Percentiles rank a stretch among this genome's conserved stretches.
These are phyloP conservation scores for Cadophora sp. DNA, from an alignment of 2,329 filamentous ascomycete genomes.

Conservation along the genomic window DNA sequence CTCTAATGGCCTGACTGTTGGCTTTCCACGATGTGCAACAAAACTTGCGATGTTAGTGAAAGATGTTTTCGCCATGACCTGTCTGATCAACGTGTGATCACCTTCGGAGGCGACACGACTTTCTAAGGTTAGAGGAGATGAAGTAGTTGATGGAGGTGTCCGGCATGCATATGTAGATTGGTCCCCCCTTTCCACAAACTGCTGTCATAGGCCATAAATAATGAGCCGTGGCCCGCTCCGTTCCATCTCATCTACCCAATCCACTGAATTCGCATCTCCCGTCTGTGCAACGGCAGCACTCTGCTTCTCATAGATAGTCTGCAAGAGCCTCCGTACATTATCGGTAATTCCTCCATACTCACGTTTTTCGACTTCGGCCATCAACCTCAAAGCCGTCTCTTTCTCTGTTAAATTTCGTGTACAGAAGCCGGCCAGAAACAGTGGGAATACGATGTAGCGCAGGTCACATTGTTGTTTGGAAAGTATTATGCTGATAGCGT, in stretches of 20 bases:
- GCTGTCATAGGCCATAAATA: constrained; percentile 46
- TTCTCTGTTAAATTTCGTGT: constrained; percentile 50
- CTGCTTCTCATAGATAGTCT: constrained; percentile 56
- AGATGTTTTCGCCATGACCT: no score
- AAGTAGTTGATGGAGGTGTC: no score
- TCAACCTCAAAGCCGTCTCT: constrained; percentile 53
- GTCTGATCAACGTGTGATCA: no score
- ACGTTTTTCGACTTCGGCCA: constrained; percentile 53
- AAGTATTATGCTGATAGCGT: constrained; percentile 37
- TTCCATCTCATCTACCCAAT: constrained; percentile 56
- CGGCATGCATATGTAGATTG: no score
- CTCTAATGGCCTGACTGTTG: no score
- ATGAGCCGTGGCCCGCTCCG: constrained; percentile 54
- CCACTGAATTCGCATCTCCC: constrained; percentile 52
- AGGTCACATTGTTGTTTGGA: constrained; percentile 49
- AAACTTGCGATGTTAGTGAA: no score
- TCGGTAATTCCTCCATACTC: constrained; percentile 55
- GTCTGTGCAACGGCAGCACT: constrained; percentile 46
- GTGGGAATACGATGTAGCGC: constrained; percentile 57
- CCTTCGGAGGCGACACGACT: no score
- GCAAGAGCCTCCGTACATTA: constrained; percentile 52
- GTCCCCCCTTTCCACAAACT: no score
- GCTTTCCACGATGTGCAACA: no score
- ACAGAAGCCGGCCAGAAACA: constrained; percentile 60
- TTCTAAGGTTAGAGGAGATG: no score